Percentiles rank a stretch among this genome's conserved stretches.
Conservation (phyloP, 2,329 filamentous ascomycete genomes). For the Tolypocladium guangdongense region DNA sequence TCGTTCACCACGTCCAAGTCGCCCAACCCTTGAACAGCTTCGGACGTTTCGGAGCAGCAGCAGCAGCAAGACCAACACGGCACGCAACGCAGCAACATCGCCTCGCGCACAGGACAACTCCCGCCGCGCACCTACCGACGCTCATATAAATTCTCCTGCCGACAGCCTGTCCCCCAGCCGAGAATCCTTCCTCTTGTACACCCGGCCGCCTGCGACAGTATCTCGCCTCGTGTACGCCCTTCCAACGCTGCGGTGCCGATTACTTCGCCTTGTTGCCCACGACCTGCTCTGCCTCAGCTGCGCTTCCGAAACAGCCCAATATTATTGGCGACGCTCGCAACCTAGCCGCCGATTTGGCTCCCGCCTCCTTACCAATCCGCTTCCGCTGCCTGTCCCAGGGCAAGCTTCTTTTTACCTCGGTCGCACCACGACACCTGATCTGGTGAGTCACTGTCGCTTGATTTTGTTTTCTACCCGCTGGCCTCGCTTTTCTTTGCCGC, state of each 20-base stretch:
- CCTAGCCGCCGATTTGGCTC: slow-evolving; percentile 20
- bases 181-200: slow-evolving; percentile 4
- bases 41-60: neutral
- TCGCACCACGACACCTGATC: slow-evolving; percentile 18
- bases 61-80: neutral
- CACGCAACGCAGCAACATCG: neutral
- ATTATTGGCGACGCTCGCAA: slow-evolving; percentile 24
- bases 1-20: neutral
- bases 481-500: slow-evolving; percentile 6
- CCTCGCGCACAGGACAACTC: neutral
- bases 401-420: slow-evolving; percentile 10
- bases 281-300: slow-evolving; percentile 14
- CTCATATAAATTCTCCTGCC: slow-evolving; percentile 6
- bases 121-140: neutral
- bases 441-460: slow-evolving; percentile 25
- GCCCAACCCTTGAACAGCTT: neutral
- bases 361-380: slow-evolving; percentile 4
- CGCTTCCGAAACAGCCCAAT: slow-evolving; percentile 19
- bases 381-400: slow-evolving; percentile 8
- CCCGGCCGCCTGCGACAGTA: slow-evolving; percentile 14
- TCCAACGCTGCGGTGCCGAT: slow-evolving; percentile 23
- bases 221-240: slow-evolving; percentile 19
- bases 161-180: slow-evolving; percentile 8
- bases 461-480: slow-evolving; percentile 5
- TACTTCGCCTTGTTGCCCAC: slow-evolving; percentile 18